phyloP scores from a whole-genome alignment of 371 early-diverging fungal genomes.

The Syncephalastrum racemosum region DNA sequence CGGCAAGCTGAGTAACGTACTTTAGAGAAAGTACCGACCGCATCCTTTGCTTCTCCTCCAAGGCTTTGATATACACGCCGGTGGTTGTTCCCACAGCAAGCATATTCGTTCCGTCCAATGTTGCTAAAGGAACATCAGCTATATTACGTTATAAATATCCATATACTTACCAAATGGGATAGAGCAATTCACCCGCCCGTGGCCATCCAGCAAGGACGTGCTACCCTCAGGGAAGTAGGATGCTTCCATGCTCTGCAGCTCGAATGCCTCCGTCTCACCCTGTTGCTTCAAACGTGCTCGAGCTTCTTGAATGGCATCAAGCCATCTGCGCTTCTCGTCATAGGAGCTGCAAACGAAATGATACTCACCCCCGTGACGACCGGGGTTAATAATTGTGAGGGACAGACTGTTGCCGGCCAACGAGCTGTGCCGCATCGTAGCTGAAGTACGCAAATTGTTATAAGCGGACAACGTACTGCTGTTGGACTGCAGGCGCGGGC shows the following conservation, averaged over 20 bases:
- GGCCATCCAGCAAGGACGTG: constrained; percentile 2
- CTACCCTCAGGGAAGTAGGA: constrained; percentile 11
- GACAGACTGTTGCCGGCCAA: not conserved
- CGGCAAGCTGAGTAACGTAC: constrained; percentile 23
- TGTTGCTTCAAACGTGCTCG: constrained; percentile 30
- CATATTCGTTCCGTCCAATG: constrained; percentile 5
- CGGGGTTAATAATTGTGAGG: constrained; percentile 18
- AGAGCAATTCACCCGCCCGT: constrained; percentile 58
- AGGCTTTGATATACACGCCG: constrained; percentile 62
- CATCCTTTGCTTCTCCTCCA: constrained; percentile 4
- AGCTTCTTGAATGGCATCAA: constrained; percentile 71
- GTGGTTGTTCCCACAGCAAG: constrained; percentile 72
- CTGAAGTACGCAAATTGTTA: not conserved
- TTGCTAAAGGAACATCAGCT: not conserved
- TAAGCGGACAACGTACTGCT: constrained; percentile 3
- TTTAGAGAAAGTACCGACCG: constrained; percentile 12
- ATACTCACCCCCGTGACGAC: constrained; percentile 19
- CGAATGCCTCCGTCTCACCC: constrained; percentile 48
- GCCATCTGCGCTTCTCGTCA: constrained; percentile 75
- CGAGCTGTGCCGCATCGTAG: constrained; percentile 5
- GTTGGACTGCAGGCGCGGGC: constrained; percentile 5
- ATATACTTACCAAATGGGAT: constrained; percentile 40
- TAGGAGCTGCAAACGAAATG: constrained; percentile 13
- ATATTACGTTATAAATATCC: not conserved
- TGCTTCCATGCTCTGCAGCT: constrained; percentile 35